Evolutionary conservation across 139 green algal genomes (phyloP).

Genomic region (Closterium sp.): DNA sequence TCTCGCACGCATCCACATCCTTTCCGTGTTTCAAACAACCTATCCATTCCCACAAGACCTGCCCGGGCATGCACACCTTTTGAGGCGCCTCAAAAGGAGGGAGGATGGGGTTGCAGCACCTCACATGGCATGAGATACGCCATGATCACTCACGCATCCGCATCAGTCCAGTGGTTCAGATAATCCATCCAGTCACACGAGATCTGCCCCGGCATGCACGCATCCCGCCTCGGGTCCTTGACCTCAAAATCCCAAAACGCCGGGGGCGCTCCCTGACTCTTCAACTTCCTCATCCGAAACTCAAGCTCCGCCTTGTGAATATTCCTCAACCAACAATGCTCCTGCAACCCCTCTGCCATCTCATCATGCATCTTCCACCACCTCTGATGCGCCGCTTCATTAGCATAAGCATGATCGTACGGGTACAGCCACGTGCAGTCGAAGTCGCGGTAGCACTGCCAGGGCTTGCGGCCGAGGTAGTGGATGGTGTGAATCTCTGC

Average conservation of each 20-base stretch:
- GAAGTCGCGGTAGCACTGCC: too few species aligned
- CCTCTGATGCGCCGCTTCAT: neutral
- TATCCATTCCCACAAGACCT: too few species aligned
- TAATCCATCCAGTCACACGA: neutral
- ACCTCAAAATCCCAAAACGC: neutral
- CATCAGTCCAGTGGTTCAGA: neutral
- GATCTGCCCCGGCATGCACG: neutral
- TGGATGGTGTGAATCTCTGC: neutral
- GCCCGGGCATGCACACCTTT: too few species aligned
- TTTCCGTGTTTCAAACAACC: too few species aligned
- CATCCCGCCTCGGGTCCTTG: neutral
- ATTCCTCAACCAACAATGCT: neutral
- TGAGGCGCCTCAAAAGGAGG: too few species aligned
- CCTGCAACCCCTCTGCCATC: neutral
- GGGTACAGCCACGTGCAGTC: slow-evolving; percentile 7
- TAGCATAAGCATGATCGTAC: neutral
- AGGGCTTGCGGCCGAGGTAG: slow-evolving; percentile 6
- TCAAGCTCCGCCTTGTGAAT: neutral
- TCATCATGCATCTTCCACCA: slow-evolving; percentile 1
- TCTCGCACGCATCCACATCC: too few species aligned
- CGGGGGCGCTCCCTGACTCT: too few species aligned
- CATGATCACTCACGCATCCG: too few species aligned
- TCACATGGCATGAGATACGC: too few species aligned
- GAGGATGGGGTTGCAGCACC: too few species aligned
- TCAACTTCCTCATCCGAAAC: neutral